Base-by-base conservation (phyloP, 108 stramenopile species). In the Tribonema minus region DNA sequence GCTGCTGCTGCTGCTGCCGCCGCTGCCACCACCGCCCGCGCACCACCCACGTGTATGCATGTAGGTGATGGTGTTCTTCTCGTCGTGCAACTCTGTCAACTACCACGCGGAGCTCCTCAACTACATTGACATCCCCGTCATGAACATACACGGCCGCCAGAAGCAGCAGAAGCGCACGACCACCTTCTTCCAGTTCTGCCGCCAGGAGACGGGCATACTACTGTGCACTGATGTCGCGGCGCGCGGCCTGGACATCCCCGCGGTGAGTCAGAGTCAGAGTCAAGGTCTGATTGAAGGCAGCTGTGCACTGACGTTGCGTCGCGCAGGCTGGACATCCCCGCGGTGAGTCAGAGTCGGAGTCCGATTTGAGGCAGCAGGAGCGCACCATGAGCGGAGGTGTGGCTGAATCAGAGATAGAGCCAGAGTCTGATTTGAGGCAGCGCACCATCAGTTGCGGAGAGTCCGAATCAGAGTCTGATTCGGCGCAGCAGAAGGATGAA, bases 171-270 rank as follows among this genome's bases (percentile, higher is more conserved):
- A 96, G 78, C 92, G 96, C 1, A 97, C 97, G 2, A 95, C 95
- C 25, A 98, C 97, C 23, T 98, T 99, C 86, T 97, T 98, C 77
- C 91, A 96, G 86, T 99, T 99, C 85, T 95, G 95, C 80, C 93
- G 94, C 71, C 86, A 87, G 65, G 88, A 93, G 32, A 88, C 78
- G n/a, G 99, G 97, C 20, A 94, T 93, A 1, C 86, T 99, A 58
- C 81, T 97, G 35, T 97, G 96, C 88, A 98, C 99, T 26, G 99
- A 98, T 80, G 97, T 99, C n/a, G 96, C 97, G 27, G 99, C 97
- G 28, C 90, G 99, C 7, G 94, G 95, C 23, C 83, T 97, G 34
- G 97, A 97, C 80, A 97, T 98, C 46, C 98, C 98, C 5, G 71
- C 90, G 6, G 97, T 54, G 20, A 54, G 46, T 54, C 9, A 9